A percentile compares a stretch with the other conserved stretches of the same genome.
Conservation (phyloP, 2,329 filamentous ascomycete genomes). For the Stachybotrys elegans region DNA sequence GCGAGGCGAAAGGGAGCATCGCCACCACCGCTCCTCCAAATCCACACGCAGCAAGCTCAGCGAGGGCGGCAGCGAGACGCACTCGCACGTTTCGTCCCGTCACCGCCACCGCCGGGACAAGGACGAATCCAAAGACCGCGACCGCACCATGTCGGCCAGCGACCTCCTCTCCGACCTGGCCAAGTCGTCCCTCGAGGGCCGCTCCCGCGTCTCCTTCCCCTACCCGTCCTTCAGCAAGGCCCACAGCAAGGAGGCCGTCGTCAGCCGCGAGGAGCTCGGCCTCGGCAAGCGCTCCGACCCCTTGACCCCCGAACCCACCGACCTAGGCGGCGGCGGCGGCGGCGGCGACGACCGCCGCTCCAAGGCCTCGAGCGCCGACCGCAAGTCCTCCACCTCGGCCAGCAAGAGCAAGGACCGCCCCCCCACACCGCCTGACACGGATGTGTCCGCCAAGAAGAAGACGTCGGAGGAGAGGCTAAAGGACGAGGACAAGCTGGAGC, state of each 20-base stretch:
- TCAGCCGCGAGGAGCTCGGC: constrained; percentile 51
- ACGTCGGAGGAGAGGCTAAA: constrained; percentile 27
- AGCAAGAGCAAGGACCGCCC: constrained; percentile 42
- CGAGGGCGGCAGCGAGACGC: constrained; percentile 33
- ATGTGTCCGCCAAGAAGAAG: constrained; percentile 43
- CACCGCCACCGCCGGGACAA: constrained; percentile 26
- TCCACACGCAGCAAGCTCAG: constrained; percentile 36
- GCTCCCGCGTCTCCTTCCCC: constrained; percentile 51
- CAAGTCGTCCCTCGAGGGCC: constrained; percentile 27
- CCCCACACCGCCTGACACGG: constrained; percentile 61
- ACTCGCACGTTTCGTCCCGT: constrained; percentile 31
- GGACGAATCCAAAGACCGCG: constrained; percentile 25
- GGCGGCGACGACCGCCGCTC: constrained; percentile 29
- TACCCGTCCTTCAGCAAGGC: constrained; percentile 86
- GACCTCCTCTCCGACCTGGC: constrained; percentile 46
- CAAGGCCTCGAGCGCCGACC: constrained; percentile 40
- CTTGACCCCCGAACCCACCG: constrained; percentile 67
- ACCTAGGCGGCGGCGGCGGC: constrained; percentile 45
- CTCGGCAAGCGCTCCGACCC: constrained; percentile 33
- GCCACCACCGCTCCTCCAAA: constrained; percentile 33
- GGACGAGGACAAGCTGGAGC: constrained; percentile 13
- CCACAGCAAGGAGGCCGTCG: constrained; percentile 82
- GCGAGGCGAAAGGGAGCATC: constrained; percentile 26
- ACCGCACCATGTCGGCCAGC: constrained; percentile 33
- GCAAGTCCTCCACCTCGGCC: constrained; percentile 24